These are phyloP conservation scores for Encephalitozoon intestinalis DNA, from an alignment of 371 early-diverging fungal genomes.

Conservation along the genomic window DNA sequence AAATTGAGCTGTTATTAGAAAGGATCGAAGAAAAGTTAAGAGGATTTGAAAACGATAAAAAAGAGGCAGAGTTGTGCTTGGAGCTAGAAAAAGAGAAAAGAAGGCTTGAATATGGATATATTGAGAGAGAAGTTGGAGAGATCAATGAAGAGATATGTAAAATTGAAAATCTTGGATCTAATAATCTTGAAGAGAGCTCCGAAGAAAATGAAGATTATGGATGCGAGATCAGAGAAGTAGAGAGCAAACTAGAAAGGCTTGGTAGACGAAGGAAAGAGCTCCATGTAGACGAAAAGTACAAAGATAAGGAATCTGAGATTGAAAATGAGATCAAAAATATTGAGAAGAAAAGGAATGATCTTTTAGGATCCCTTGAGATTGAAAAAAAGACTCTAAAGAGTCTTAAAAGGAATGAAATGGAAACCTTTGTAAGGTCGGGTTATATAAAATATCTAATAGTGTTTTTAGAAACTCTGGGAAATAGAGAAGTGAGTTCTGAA, in stretches of 20 bases:
- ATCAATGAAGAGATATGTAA: constrained; percentile 62
- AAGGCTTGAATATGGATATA: constrained; percentile 59
- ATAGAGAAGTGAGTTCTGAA: not conserved
- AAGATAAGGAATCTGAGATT: constrained; percentile 36
- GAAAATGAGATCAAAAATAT: not conserved
- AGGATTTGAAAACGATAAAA: constrained; percentile 82
- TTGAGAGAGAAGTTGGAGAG: constrained; percentile 64
- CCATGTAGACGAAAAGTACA: constrained; percentile 51
- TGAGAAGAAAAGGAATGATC: constrained; percentile 16
- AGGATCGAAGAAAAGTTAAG: constrained; percentile 75
- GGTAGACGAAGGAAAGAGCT: constrained; percentile 62
- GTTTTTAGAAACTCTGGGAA: not conserved
- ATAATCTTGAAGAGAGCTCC: constrained; percentile 48
- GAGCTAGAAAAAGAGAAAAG: constrained; percentile 59
- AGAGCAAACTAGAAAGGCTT: constrained; percentile 51
- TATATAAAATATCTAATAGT: not conserved
- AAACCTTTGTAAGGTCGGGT: not conserved
- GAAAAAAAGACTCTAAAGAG: not conserved
- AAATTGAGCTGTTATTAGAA: constrained; percentile 75
- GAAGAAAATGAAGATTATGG: constrained; percentile 58
- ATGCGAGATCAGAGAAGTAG: constrained; percentile 68
- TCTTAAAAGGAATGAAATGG: not conserved
- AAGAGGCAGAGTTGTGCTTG: constrained; percentile 64
- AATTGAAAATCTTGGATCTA: constrained; percentile 31
- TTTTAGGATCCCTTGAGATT: not conserved